Base-by-base conservation (phyloP, 352 stramenopile genomes). In the Halophytophthora batemanensis region DNA sequence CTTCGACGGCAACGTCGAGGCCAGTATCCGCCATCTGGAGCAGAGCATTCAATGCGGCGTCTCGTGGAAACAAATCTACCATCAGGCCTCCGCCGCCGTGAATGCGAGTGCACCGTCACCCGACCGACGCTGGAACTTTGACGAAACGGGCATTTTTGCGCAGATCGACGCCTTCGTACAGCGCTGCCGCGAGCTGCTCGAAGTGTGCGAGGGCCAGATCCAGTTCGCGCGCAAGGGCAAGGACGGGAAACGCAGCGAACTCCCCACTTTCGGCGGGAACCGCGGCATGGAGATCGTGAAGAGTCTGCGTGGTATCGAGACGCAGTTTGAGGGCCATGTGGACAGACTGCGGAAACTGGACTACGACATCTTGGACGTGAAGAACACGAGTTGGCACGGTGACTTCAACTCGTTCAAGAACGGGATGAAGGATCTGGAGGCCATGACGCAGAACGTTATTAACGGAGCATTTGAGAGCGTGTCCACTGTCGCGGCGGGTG, bases 361-460 rank as follows among this genome's bases (percentile, higher is more conserved):
- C 41, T 98, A 98, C 61, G 82, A 97, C 29, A 94, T 98, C 25
- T 62, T 98, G 2, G 93, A 98, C 45, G 93, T 98, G 29, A 98
- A 97, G 47, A 96, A 93, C 34, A 96, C 84, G 2, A 87, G 86
- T 50, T 98, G 95, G 95, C 94, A 98, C 51, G 88, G 91, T 42
- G 92, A 98, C 68, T 98, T 97, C 51, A 98, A 97, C 49, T 71
- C 75, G 4, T 98, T 98, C 64, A 98, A 98, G 68, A 97, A 96
- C 50, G 88, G 86, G 18, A 91, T 98, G 64, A 98, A 98, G 60
- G 95, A 98, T 53, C 67, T 98, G 2, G 95, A 98, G 49, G 93
- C 93, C 0, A 98, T 98, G 92, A 97, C 93, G 2, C 82, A 93
- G 38, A 98, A 98, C 45, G 87, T 98, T 5, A 98, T 98, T 56